Evolutionary conservation across 257 asterid genomes (phyloP).

Genomic region (Scutellaria galericulata): DNA sequence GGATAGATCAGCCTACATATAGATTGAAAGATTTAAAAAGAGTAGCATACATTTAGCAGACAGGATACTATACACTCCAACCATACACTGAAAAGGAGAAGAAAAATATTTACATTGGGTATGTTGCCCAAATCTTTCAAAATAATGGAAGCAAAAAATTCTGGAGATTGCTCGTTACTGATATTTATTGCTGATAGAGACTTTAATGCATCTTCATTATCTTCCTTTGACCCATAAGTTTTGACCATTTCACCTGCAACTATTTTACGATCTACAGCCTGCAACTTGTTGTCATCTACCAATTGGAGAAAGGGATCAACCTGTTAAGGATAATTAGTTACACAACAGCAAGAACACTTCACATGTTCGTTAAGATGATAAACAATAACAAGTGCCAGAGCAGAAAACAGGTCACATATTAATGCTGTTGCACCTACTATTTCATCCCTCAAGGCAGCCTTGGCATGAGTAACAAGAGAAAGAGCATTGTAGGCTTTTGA

Average conservation of each 20-base stretch:
- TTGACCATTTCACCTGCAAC: slow-evolving; percentile 39
- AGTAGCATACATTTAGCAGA: slow-evolving; percentile 18
- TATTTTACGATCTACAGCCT: slow-evolving; percentile 49
- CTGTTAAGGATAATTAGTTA: slow-evolving; percentile 48
- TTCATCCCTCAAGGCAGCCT: slow-evolving; percentile 59
- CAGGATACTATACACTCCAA: slow-evolving; percentile 15
- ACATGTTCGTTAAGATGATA: slow-evolving; percentile 23
- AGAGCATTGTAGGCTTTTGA: slow-evolving; percentile 63
- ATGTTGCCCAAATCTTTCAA: slow-evolving; percentile 54
- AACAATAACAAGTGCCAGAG: slow-evolving; percentile 35
- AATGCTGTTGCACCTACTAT: slow-evolving; percentile 53
- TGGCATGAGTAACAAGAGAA: slow-evolving; percentile 62
- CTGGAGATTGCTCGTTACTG: slow-evolving; percentile 63
- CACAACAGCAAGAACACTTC: slow-evolving; percentile 24
- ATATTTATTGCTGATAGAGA: slow-evolving; percentile 54
- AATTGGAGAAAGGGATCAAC: slow-evolving; percentile 75
- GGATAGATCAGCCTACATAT: slow-evolving; percentile 57
- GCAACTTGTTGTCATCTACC: slow-evolving; percentile 72
- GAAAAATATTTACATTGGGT: slow-evolving; percentile 47
- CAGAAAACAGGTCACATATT: slow-evolving; percentile 16
- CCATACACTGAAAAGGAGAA: neutral
- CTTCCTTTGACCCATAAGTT: slow-evolving; percentile 74
- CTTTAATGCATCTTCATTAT: slow-evolving; percentile 70
- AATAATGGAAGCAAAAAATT: slow-evolving; percentile 62
- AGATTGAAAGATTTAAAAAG: slow-evolving; percentile 27